Base-by-base conservation (phyloP, 441 rosid genomes). In the Erodium texanum region DNA sequence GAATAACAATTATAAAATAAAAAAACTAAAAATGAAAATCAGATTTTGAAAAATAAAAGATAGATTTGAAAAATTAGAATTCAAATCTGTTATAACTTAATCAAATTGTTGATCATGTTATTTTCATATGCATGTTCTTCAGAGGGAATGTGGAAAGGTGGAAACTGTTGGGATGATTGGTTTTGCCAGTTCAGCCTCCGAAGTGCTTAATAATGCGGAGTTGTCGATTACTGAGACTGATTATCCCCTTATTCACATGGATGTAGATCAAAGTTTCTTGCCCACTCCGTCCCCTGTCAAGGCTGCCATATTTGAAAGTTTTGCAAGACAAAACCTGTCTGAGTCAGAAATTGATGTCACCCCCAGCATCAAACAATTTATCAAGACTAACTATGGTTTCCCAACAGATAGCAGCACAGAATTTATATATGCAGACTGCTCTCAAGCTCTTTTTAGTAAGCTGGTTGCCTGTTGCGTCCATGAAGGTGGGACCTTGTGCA, bases 231-330 rank as follows among this genome's bases (percentile, higher is more conserved):
- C 67, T 15, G 89, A 81, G 76, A 75, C 65, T 19, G 83, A 76
- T 16, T 76, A 73, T 75, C 62, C 79, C 72, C 76, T 82, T 62
- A 83, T 88, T 78, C 93, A 88, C 82, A 91, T 91, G 98, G 97
- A 93, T 79, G 87, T 85, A 22, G 97, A 93, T 74, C 94, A 89
- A 78, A 82, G 86, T 79, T 91, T 91, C 84, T 78, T 93, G 83
- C 86, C 91, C 63, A 77, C 79, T 68, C 96, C 94, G 56, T 70
- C 79, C 73, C 80, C 86, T n/a, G 96, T 87, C 27, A 93, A 91
- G 82, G 96, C 92, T 58, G 96, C 96, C 61, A 83, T 93, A 66
- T 93, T 87, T 61, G 97, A 90, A 84, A 87, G 96, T 77, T 90
- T 88, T 77, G 88, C 90, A 65, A 82, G 98, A 72, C 96, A 93